Conservation (phyloP, 768 basidiomycete genomes). For the Amyloporia xantha region DNA sequence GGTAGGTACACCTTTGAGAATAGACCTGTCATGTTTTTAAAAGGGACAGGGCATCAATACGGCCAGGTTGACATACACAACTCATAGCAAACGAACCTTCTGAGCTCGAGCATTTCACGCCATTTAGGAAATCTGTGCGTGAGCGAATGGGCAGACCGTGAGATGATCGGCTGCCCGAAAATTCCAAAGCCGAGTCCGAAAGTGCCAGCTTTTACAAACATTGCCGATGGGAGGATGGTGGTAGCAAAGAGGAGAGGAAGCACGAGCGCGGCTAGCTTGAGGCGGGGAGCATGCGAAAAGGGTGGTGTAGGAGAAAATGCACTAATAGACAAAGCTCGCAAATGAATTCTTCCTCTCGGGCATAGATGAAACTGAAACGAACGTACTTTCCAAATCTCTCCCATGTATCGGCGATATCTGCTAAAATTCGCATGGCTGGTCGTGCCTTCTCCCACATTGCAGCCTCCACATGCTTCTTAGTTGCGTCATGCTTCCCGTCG, state of each 20-base stretch:
- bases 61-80: no score
- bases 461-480: conserved; percentile 24
- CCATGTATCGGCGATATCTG: conserved; percentile 33
- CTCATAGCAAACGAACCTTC: conserved; percentile 31
- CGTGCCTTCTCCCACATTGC: conserved; percentile 29
- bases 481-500: conserved; percentile 19
- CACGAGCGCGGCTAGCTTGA: conserved; percentile 26
- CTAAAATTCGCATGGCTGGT: conserved; percentile 29
- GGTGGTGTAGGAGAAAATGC: conserved; percentile 34
- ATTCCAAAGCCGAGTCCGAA: conserved; percentile 30
- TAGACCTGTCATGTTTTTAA: no score
- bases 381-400: conserved; percentile 31
- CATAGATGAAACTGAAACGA: neutral
- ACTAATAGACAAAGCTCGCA: conserved; percentile 11
- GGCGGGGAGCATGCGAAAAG: conserved; percentile 25
- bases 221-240: conserved; percentile 22
- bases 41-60: no score
- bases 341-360: neutral
- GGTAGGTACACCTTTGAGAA: conserved; percentile 36
- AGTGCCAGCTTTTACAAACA: conserved; percentile 25
- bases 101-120: conserved; percentile 29
- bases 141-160: conserved; percentile 23
- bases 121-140: conserved; percentile 30
- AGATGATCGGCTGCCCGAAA: conserved; percentile 35
- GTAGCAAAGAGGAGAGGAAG: conserved; percentile 24